Evolutionary conservation across 2,329 filamentous ascomycete genomes (phyloP).

Genomic region (Chaetomiaceae sp.): DNA sequence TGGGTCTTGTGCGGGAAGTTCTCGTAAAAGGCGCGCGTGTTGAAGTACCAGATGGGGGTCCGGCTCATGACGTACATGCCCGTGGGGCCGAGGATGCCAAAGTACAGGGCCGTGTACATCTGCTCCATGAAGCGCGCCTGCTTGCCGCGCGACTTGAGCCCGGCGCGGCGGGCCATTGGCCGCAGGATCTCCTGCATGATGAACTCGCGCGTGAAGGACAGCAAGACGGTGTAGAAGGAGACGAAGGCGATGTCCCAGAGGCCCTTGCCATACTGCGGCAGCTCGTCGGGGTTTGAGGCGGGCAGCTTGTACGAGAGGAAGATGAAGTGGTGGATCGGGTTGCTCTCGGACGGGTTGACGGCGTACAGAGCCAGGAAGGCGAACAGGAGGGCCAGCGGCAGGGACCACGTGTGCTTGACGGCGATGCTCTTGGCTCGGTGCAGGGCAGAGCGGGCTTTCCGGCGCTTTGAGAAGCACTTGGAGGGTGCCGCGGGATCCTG

Average conservation of each 20-base stretch:
- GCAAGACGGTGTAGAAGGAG: slow-evolving; percentile 79
- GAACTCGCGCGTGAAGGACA: slow-evolving; percentile 92
- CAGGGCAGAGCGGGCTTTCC: slow-evolving; percentile 49
- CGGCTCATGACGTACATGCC: slow-evolving; percentile 87
- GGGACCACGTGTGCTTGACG: slow-evolving; percentile 56
- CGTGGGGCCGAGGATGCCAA: slow-evolving; percentile 72
- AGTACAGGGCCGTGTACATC: slow-evolving; percentile 90
- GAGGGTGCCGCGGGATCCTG: slow-evolving; percentile 25
- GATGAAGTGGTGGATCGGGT: slow-evolving; percentile 74
- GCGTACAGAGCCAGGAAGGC: slow-evolving; percentile 65
- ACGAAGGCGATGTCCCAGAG: slow-evolving; percentile 81
- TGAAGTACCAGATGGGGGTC: slow-evolving; percentile 95
- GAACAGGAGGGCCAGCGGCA: slow-evolving; percentile 64
- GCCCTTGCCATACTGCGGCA: slow-evolving; percentile 82
- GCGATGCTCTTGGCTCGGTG: slow-evolving; percentile 48
- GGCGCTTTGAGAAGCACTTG: slow-evolving; percentile 49
- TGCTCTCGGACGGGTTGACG: slow-evolving; percentile 69
- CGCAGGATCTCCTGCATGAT: slow-evolving; percentile 87
- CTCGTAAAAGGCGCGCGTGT: slow-evolving; percentile 86
- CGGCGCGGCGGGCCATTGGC: slow-evolving; percentile 65
- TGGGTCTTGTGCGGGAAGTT: slow-evolving; percentile 79
- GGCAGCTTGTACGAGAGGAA: slow-evolving; percentile 84
- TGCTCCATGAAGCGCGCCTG: slow-evolving; percentile 95
- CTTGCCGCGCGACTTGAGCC: slow-evolving; percentile 69
- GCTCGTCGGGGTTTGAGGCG: slow-evolving; percentile 38